These are phyloP conservation scores for Pezicula rhizophila DNA, from an alignment of 2,329 filamentous ascomycete species.

Conservation along the genomic window DNA sequence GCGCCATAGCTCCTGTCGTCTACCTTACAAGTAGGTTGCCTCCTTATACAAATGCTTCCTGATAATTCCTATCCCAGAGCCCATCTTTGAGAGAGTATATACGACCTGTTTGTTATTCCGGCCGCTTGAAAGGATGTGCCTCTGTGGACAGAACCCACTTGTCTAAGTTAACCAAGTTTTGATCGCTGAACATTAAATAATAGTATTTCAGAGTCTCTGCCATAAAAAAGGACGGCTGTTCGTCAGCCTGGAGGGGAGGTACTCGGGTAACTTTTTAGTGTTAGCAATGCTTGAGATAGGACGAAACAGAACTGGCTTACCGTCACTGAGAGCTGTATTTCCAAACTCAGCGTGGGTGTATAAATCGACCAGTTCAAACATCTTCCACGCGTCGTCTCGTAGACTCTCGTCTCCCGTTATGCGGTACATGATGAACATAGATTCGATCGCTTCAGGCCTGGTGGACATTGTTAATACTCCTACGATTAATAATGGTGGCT, in stretches of 20 bases:
- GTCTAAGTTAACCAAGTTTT: constrained; percentile 48
- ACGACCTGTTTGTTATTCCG: not conserved
- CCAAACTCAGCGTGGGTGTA: constrained; percentile 33
- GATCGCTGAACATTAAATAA: constrained; percentile 43
- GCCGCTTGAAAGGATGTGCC: constrained; percentile 3
- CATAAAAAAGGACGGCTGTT: constrained; percentile 56
- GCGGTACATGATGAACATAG: constrained; percentile 51
- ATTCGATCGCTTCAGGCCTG: constrained; percentile 57
- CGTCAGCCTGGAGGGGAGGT: constrained; percentile 32
- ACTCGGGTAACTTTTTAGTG: not conserved
- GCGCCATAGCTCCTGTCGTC: too few relatives aligned
- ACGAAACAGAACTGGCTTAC: too few relatives aligned
- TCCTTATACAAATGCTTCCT: too few relatives aligned
- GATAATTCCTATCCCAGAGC: too few relatives aligned
- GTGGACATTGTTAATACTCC: not conserved
- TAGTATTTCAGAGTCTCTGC: constrained; percentile 57
- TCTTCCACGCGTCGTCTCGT: constrained; percentile 37
- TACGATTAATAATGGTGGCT: too few relatives aligned
- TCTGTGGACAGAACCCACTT: constrained; percentile 46
- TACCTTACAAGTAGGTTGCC: too few relatives aligned
- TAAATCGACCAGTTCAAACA: constrained; percentile 36
- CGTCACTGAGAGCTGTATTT: constrained; percentile 24
- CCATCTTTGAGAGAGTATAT: too few relatives aligned
- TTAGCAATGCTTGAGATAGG: too few relatives aligned
- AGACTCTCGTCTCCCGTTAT: constrained; percentile 16